Evolutionary conservation across 2,329 filamentous ascomycete genomes (phyloP).

Genomic region (Penicillium sp.): DNA sequence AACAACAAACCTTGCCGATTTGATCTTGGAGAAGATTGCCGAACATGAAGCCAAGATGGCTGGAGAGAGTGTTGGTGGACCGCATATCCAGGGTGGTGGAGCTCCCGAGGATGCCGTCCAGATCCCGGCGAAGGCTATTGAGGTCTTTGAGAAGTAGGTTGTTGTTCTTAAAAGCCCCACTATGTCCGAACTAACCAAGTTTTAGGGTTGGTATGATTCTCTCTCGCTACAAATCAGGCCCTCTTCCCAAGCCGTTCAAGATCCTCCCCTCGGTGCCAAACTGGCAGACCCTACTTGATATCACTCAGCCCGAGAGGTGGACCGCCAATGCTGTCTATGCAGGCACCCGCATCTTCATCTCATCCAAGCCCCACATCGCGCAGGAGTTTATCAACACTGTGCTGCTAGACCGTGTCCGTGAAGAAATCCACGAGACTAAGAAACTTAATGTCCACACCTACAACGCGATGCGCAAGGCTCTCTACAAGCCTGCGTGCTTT

Average conservation of each 20-base stretch:
- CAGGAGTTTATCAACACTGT: slow-evolving; percentile 86
- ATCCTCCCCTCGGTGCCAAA: slow-evolving; percentile 88
- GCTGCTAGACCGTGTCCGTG: slow-evolving; percentile 83
- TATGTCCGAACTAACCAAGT: slow-evolving; percentile 14
- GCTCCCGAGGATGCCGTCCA: slow-evolving; percentile 77
- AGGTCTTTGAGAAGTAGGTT: slow-evolving; percentile 82
- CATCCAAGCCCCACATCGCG: slow-evolving; percentile 73
- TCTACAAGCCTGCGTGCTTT: slow-evolving; percentile 93
- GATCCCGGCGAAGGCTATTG: slow-evolving; percentile 85
- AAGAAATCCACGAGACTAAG: slow-evolving; percentile 90
- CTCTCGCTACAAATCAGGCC: slow-evolving; percentile 92
- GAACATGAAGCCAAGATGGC: slow-evolving; percentile 75
- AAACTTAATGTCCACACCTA: slow-evolving; percentile 96
- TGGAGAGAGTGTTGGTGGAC: slow-evolving; percentile 34
- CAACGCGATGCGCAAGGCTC: slow-evolving; percentile 84
- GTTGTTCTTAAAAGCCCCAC: background rate
- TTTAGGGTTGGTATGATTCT: slow-evolving; percentile 78
- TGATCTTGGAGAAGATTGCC: slow-evolving; percentile 93
- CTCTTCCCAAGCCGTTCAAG: slow-evolving; percentile 96
- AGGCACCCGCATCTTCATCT: slow-evolving; percentile 89
- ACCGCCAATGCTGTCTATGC: slow-evolving; percentile 82
- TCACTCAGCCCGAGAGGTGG: slow-evolving; percentile 78
- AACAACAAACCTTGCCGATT: slow-evolving; percentile 80
- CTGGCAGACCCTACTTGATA: slow-evolving; percentile 83
- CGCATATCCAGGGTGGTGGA: slow-evolving; percentile 53